Evolutionary conservation across 306 rosid species (phyloP).

Genomic region (Gynostemma pentaphyllum): DNA sequence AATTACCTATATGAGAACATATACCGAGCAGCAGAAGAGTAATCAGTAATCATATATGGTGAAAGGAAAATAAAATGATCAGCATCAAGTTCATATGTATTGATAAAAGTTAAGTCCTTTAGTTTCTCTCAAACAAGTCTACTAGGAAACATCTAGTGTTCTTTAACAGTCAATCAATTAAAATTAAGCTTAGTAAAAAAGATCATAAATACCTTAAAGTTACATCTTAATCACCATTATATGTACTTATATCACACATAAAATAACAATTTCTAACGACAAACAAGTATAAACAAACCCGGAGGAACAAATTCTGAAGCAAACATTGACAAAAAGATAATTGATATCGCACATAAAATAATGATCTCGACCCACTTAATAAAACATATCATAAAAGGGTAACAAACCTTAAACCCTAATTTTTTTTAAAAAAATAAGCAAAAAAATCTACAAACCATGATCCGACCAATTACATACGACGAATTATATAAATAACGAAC

Average conservation of each 20-base stretch:
- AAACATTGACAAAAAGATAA: not conserved
- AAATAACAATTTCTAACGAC: slow-evolving; percentile 1
- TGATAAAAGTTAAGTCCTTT: not conserved
- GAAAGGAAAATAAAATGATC: not conserved
- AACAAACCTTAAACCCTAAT: slow-evolving; percentile 11
- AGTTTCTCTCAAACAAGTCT: not conserved
- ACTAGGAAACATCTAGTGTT: not conserved
- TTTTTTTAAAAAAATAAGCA: not conserved
- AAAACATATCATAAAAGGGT: not conserved
- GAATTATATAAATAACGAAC: not conserved
- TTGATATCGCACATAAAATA: slow-evolving; percentile 5
- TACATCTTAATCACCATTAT: not conserved
- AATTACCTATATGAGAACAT: not conserved
- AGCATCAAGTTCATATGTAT: not conserved
- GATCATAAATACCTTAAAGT: not conserved
- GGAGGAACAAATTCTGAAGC: not conserved
- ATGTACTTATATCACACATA: slow-evolving; percentile 6
- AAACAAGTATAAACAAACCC: not conserved
- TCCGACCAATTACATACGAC: not conserved
- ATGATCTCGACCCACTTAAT: not conserved
- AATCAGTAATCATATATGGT: not conserved
- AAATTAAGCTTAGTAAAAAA: not conserved
- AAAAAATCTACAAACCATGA: not conserved
- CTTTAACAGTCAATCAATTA: not conserved
- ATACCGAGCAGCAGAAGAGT: slow-evolving; percentile 1